Evolutionary conservation across 2,329 filamentous ascomycete genomes (phyloP).

Genomic region (Calcarisporium arbuscula): DNA sequence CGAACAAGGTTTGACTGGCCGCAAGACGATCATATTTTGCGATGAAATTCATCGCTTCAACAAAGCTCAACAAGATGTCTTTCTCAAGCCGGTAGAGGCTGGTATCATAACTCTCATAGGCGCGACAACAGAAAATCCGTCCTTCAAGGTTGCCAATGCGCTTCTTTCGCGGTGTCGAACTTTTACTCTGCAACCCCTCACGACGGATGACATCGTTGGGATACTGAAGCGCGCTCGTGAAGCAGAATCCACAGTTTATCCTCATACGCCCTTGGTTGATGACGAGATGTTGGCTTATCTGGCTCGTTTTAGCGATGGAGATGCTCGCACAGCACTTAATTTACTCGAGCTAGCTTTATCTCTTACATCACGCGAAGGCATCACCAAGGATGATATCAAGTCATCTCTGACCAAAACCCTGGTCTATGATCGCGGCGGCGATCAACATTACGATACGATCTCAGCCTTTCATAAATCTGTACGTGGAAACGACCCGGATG

Average conservation of each 20-base stretch:
- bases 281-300: conserved; percentile 74
- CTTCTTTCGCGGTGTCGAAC: conserved; percentile 84
- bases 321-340: conserved; percentile 88
- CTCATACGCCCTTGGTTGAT: conserved; percentile 58
- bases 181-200: conserved; percentile 76
- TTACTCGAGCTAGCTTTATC: conserved; percentile 84
- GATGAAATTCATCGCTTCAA: conserved; percentile 93
- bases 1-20: conserved; percentile 73
- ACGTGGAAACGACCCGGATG: conserved; percentile 79
- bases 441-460: conserved; percentile 97
- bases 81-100: conserved; percentile 84
- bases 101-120: conserved; percentile 89
- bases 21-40: conserved; percentile 94
- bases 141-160: conserved; percentile 85
- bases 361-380: conserved; percentile 48
- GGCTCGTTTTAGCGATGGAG: conserved; percentile 81
- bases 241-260: conserved; percentile 43
- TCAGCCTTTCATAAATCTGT: conserved; percentile 96
- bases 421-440: conserved; percentile 89
- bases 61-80: conserved; percentile 91
- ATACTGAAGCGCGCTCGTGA: conserved; percentile 74
- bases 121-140: conserved; percentile 95
- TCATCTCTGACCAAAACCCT: conserved; percentile 80
- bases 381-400: conserved; percentile 74
- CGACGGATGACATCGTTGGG: conserved; percentile 60